Base-by-base conservation (phyloP, 208 protist genomes). In the Wallacemonas sp. region DNA sequence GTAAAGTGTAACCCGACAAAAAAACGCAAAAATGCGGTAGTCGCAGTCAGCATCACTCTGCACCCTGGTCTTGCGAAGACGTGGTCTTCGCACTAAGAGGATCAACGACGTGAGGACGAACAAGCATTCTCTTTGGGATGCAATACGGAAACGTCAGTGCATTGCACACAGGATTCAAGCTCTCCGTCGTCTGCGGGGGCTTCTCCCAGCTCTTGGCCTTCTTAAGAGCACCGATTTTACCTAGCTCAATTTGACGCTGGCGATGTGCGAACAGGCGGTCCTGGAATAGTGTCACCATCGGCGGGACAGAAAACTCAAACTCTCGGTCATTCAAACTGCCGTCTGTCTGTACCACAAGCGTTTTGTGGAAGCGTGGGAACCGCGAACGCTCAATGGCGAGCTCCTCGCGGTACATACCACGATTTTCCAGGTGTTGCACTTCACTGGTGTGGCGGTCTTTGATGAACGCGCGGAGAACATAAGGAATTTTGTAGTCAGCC, bases 341-440 rank as follows among this genome's bases (percentile, higher is more conserved):
- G 62, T 97, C 88, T 5, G 87, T 97, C 61, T 95, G 88, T 26
- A 97, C 87, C 0, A 60, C 73, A 14, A 97, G 66, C 26, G 84
- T 89, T 62, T 90, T 93, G 55, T 84, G 58, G 64, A 91, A 66
- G 15, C 86, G 87, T 2, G 91, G 91, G 62, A 97, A 95, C 21
- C 87, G 72, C 15, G 84, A 65, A 21, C 91, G 86, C 72, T 97
- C 91, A 74, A 97, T 94, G 21, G 41, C 62, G 22, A 97, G 75
- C 80, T 97, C 88, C 74, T 97, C 88, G 34, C 81, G 72, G 53
- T 93, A 95, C 88, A 97, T 95, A 45, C 88, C 88, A 17, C 88
- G 80, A 66, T 95, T 95, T 72, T 97, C 88, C 14, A 97, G 42
- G 77, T 97, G 86, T 65, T 97, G 88, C 76, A 95, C 75, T 47